phyloP scores from a whole-genome alignment of 192 early-diverging fungal genomes.

The Phlyctochytrium planicorne region DNA sequence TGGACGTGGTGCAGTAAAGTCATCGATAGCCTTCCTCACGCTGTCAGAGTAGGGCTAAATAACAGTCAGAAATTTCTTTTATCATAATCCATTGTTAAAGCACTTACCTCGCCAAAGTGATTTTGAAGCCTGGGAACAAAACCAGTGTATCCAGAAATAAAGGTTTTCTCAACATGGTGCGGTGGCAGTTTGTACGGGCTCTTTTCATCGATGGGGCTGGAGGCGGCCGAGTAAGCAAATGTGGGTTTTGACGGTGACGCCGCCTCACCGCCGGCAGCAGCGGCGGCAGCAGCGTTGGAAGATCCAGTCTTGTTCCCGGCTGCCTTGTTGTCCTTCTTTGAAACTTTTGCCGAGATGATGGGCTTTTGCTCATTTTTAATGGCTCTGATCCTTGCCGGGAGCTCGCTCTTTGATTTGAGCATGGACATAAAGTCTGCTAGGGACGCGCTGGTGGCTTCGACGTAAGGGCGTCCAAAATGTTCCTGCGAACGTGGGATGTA shows the following conservation, averaged over 20 bases:
- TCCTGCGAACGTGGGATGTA: constrained; percentile 57
- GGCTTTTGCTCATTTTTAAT: constrained; percentile 36
- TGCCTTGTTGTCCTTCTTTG: constrained; percentile 1
- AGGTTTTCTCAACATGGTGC: constrained; percentile 53
- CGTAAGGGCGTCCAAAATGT: constrained; percentile 57
- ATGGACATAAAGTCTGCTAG: constrained; percentile 49
- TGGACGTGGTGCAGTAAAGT: constrained; percentile 40
- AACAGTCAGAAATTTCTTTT: neutral
- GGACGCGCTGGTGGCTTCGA: constrained; percentile 51
- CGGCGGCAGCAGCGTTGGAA: constrained; percentile 12
- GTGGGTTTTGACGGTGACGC: constrained; percentile 24
- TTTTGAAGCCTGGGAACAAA: constrained; percentile 58
- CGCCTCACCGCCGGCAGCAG: constrained; percentile 7
- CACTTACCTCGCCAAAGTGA: constrained; percentile 58
- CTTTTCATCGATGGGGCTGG: constrained; percentile 43
- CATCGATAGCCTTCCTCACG: constrained; percentile 54
- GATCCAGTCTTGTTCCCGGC: constrained; percentile 21
- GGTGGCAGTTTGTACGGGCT: constrained; percentile 52
- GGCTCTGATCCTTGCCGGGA: constrained; percentile 45
- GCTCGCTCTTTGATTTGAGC: constrained; percentile 44
- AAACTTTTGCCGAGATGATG: constrained; percentile 9
- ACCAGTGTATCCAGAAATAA: constrained; percentile 59
- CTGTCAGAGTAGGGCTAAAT: constrained; percentile 50
- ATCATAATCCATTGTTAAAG: no score
- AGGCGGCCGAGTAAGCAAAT: constrained; percentile 34